Conservation (phyloP, 139 green algal genomes). For the Chlamydomonas sp. region DNA sequence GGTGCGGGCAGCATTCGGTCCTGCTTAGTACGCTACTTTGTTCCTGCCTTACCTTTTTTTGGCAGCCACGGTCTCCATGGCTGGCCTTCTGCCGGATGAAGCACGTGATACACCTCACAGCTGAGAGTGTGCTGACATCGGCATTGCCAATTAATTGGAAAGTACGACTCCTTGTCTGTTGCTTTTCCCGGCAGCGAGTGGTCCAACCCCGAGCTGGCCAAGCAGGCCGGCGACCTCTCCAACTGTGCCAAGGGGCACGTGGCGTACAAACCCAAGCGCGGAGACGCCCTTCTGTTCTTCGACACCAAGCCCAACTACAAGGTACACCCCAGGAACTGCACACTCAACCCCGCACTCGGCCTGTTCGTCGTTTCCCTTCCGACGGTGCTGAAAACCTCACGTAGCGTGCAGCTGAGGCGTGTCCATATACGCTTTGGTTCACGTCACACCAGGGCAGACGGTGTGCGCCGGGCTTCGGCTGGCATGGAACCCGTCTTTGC, state of each 20-base stretch:
- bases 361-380: background rate
- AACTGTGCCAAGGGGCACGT: slow-evolving; percentile 68
- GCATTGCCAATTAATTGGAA: too few species aligned
- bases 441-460: background rate
- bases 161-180: too few species aligned
- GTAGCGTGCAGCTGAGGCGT: background rate
- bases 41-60: too few species aligned
- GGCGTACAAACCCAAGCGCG: slow-evolving; percentile 66
- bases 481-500: too few species aligned
- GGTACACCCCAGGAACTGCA: slow-evolving; percentile 36
- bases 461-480: too few species aligned
- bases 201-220: slow-evolving; percentile 32
- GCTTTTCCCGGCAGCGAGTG: background rate
- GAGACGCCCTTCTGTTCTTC: slow-evolving; percentile 73
- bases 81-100: too few species aligned
- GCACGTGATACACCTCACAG: too few species aligned
- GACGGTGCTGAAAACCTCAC: too few species aligned
- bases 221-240: slow-evolving; percentile 50
- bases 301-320: slow-evolving; percentile 42
- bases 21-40: too few species aligned
- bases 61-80: too few species aligned
- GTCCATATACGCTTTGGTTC: background rate
- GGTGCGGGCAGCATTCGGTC: background rate
- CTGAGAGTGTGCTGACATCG: too few species aligned
- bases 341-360: slow-evolving; percentile 2